Evolutionary conservation across 2,329 filamentous ascomycete genomes (phyloP).

Genomic region (Stagonosporopsis tanaceti): DNA sequence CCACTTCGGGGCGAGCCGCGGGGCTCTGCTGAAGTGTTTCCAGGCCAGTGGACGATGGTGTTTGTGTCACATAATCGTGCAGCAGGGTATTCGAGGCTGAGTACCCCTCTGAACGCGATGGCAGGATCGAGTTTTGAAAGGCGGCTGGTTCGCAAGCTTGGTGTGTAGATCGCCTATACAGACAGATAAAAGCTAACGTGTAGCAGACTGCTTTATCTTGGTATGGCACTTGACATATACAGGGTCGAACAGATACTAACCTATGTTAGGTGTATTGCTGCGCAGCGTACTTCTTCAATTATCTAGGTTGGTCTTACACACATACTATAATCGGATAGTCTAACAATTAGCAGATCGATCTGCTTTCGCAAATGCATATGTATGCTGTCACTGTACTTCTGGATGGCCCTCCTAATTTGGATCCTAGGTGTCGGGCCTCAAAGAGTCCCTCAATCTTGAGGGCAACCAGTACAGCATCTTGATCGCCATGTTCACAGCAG

Average conservation of each 20-base stretch:
- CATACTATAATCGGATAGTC: background rate
- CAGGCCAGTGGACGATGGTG: background rate
- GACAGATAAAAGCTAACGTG: conserved; percentile 2
- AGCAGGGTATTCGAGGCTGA: conserved; percentile 6
- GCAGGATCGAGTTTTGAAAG: conserved; percentile 25
- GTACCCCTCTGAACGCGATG: conserved; percentile 8
- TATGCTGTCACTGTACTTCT: conserved; percentile 2
- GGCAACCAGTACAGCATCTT: conserved; percentile 44
- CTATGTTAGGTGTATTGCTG: conserved; percentile 37
- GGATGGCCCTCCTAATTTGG: background rate
- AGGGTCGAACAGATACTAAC: background rate
- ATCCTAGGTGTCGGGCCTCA: conserved; percentile 34
- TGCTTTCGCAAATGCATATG: conserved; percentile 44
- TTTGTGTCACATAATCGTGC: conserved; percentile 13
- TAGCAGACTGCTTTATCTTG: conserved; percentile 38
- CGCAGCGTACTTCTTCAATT: conserved; percentile 45
- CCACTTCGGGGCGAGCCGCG: conserved; percentile 18
- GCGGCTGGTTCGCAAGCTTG: conserved; percentile 39
- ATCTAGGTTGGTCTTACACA: conserved; percentile 28
- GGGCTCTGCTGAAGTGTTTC: background rate
- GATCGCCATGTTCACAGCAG: conserved; percentile 40
- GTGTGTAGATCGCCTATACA: conserved; percentile 7
- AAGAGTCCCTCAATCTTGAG: conserved; percentile 33
- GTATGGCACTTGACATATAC: conserved; percentile 5
- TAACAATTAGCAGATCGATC: conserved; percentile 25